These are phyloP conservation scores for Casaregolazyma suthepensis DNA, from an alignment of 1,139 yeast genomes.

Conservation along the genomic window DNA sequence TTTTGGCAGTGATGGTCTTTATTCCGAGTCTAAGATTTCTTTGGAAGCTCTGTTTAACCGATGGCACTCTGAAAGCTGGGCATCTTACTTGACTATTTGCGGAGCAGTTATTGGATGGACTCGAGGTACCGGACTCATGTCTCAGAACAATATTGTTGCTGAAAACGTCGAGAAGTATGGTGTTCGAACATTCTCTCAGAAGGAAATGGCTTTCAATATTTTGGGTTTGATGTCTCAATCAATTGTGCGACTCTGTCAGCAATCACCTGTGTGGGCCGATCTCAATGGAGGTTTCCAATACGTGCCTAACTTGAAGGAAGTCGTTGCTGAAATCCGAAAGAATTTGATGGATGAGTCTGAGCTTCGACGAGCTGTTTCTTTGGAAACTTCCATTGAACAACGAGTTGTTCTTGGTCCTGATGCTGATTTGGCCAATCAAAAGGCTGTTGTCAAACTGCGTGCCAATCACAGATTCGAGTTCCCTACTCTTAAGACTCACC, in stretches of 20 bases:
- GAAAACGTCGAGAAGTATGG: constrained; percentile 95
- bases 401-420: constrained; percentile 84
- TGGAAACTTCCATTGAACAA: constrained; percentile 89
- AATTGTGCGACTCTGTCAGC: constrained; percentile 81
- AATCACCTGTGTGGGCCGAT: constrained; percentile 93
- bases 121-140: constrained; percentile 98
- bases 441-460: constrained; percentile 78
- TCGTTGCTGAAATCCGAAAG: constrained; percentile 72
- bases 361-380: constrained; percentile 89
- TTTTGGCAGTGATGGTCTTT: constrained; percentile 95
- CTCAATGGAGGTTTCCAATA: constrained; percentile 97
- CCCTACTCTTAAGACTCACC: constrained; percentile 79
- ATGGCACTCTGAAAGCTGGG: constrained; percentile 98
- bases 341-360: constrained; percentile 83
- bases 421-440: constrained; percentile 79
- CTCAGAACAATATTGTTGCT: constrained; percentile 93
- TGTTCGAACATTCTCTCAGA: constrained; percentile 95
- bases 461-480: constrained; percentile 91
- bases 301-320: constrained; percentile 84
- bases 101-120: constrained; percentile 99
- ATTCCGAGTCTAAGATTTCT: constrained; percentile 93
- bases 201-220: constrained; percentile 98
- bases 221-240: constrained; percentile 89
- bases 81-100: constrained; percentile 85
- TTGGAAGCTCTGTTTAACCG: constrained; percentile 95